Conservation (phyloP, 441 rosid species). For the Adansonia madagascariensis region DNA sequence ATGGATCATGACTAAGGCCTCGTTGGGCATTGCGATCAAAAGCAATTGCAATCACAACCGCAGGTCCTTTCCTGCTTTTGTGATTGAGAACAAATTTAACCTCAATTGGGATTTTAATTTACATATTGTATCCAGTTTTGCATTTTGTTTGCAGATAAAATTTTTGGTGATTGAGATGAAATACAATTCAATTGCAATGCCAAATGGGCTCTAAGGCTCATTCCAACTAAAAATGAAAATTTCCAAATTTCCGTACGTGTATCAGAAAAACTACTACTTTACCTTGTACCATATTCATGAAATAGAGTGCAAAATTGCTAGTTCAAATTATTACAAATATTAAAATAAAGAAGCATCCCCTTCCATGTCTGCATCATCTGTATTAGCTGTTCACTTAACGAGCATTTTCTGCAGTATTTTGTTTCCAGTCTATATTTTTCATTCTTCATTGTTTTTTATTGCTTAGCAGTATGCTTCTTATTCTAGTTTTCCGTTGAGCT, state of each 20-base stretch:
- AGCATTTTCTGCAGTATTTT: background rate
- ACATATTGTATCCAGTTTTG: slow-evolving; percentile 16
- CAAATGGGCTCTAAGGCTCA: slow-evolving; percentile 1
- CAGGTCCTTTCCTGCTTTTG: background rate
- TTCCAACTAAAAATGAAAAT: background rate
- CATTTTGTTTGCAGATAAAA: slow-evolving; percentile 5
- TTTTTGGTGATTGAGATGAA: background rate
- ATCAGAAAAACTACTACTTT: background rate
- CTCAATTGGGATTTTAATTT: background rate
- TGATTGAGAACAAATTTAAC: slow-evolving; percentile 11
- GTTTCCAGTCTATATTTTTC: background rate
- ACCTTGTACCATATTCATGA: background rate
- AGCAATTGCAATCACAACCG: background rate
- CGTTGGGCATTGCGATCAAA: background rate
- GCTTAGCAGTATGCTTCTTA: background rate
- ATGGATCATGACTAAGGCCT: background rate
- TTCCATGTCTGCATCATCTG: slow-evolving; percentile 9
- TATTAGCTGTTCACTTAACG: background rate
- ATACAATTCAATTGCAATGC: background rate
- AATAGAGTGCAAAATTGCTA: background rate
- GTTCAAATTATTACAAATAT: background rate
- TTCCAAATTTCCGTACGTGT: background rate
- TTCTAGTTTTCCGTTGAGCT: background rate
- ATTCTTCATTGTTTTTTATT: background rate
- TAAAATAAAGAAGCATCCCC: slow-evolving; percentile 1